phyloP scores from a whole-genome alignment of 31 red algal genomes.

The Odonthalia washingtoniensis region DNA sequence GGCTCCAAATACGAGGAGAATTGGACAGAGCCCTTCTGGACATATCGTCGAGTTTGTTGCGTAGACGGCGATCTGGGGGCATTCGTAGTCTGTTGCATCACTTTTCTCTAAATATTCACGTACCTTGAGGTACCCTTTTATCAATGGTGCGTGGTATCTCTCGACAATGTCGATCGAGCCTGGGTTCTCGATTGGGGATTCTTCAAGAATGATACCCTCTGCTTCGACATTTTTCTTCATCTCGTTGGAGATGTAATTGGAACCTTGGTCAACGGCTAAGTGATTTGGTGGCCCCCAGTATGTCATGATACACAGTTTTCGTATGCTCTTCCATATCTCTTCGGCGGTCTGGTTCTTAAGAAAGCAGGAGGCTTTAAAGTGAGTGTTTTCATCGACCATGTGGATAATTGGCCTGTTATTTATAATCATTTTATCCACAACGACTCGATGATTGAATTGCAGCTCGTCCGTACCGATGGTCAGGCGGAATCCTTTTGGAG shows the following conservation, averaged over 20 bases:
- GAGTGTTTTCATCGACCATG: too few relatives aligned
- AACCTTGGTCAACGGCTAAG: slow-evolving; percentile 42
- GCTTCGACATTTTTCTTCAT: slow-evolving; percentile 8
- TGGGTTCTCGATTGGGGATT: slow-evolving; percentile 13
- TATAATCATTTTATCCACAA: too few relatives aligned
- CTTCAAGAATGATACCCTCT: slow-evolving; percentile 1
- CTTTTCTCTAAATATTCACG: not conserved
- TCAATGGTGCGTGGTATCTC: slow-evolving; percentile 26
- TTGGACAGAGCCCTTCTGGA: slow-evolving; percentile 42
- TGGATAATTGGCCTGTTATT: too few relatives aligned
- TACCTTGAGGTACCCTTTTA: slow-evolving; percentile 12
- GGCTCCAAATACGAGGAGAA: slow-evolving; percentile 41
- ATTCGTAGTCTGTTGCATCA: not conserved
- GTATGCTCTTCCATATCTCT: slow-evolving; percentile 22
- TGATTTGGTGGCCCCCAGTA: slow-evolving; percentile 32
- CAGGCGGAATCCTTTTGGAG: too few relatives aligned
- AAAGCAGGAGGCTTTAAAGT: too few relatives aligned
- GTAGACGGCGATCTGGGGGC: slow-evolving; percentile 26
- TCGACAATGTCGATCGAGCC: slow-evolving; percentile 31
- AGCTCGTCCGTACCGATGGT: too few relatives aligned
- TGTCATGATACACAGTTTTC: slow-evolving; percentile 2
- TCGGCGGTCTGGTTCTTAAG: too few relatives aligned
- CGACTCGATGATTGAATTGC: too few relatives aligned
- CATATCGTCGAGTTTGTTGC: slow-evolving; percentile 21
- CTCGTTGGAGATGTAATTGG: slow-evolving; percentile 38